Evolutionary conservation across 345 rosid species (phyloP).

Genomic region (Bretschneidera sinensis): DNA sequence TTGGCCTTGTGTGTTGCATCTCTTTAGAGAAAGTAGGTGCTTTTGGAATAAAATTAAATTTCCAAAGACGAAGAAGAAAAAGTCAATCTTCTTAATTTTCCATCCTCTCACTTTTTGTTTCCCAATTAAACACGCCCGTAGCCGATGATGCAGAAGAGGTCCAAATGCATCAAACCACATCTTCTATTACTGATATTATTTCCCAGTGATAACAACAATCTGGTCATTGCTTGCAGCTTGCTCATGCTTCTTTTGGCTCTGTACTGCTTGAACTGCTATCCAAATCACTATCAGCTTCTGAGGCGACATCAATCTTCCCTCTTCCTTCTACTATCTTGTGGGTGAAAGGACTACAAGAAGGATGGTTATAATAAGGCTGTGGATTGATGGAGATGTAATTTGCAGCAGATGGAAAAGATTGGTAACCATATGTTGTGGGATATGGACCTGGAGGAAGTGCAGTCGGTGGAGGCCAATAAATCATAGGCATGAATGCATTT

Average conservation of each 20-base stretch:
- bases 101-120: too few species aligned
- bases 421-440: slow-evolving; percentile 27
- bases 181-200: slow-evolving; percentile 1
- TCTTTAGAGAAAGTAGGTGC: too few species aligned
- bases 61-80: too few species aligned
- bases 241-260: slow-evolving; percentile 24
- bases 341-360: slow-evolving; percentile 12
- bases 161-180: neutral
- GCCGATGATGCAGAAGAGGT: too few species aligned
- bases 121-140: too few species aligned
- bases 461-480: slow-evolving; percentile 43
- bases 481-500: slow-evolving; percentile 47
- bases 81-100: too few species aligned
- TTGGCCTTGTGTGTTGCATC: too few species aligned
- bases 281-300: slow-evolving; percentile 26
- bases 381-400: slow-evolving; percentile 31
- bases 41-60: too few species aligned
- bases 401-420: slow-evolving; percentile 25
- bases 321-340: slow-evolving; percentile 16
- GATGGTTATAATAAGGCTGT: slow-evolving; percentile 28
- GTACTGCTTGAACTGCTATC: slow-evolving; percentile 38
- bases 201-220: neutral
- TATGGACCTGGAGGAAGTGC: slow-evolving; percentile 33
- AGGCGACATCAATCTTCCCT: slow-evolving; percentile 16
- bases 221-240: slow-evolving; percentile 12